These are phyloP conservation scores for Calonectria hawksworthii DNA, from an alignment of 2,329 filamentous ascomycete species.

Conservation along the genomic window DNA sequence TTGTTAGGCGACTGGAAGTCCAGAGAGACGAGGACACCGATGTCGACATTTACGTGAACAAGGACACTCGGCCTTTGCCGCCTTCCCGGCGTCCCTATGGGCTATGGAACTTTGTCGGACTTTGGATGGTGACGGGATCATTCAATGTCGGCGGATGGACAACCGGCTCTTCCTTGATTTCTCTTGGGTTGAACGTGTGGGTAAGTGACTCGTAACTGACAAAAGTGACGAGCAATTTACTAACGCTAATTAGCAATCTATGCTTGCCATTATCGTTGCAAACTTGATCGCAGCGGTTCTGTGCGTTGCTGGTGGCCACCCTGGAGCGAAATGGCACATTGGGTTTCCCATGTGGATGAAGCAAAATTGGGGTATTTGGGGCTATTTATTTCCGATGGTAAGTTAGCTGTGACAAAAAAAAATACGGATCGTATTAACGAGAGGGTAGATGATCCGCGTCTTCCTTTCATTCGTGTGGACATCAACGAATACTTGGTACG, in stretches of 20 bases:
- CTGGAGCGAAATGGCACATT: constrained; percentile 47
- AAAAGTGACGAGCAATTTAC: neutral
- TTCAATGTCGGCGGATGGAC: constrained; percentile 53
- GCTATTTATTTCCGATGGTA: constrained; percentile 44
- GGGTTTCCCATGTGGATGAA: constrained; percentile 46
- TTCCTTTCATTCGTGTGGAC: constrained; percentile 46
- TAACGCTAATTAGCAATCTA: constrained; percentile 33
- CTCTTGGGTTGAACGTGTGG: constrained; percentile 45
- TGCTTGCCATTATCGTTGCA: constrained; percentile 44
- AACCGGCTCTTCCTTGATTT: constrained; percentile 47
- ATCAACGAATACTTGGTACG: constrained; percentile 44
- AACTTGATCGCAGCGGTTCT: constrained; percentile 42
- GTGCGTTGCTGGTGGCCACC: constrained; percentile 44
- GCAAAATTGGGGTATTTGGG: constrained; percentile 45
- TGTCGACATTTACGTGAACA: constrained; percentile 45
- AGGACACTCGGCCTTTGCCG: constrained; percentile 48
- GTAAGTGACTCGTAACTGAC: neutral
- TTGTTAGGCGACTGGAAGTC: constrained; percentile 34
- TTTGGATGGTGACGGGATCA: constrained; percentile 51
- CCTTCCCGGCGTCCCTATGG: constrained; percentile 48
- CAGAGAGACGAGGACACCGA: constrained; percentile 40
- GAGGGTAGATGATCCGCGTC: constrained; percentile 23
- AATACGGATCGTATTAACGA: neutral
- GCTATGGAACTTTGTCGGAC: constrained; percentile 49
- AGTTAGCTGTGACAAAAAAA: neutral